A percentile compares a stretch with the other conserved stretches of the same genome.
These are phyloP conservation scores for Linum usitatissimum DNA, from an alignment of 345 rosid genomes.

Conservation along the genomic window DNA sequence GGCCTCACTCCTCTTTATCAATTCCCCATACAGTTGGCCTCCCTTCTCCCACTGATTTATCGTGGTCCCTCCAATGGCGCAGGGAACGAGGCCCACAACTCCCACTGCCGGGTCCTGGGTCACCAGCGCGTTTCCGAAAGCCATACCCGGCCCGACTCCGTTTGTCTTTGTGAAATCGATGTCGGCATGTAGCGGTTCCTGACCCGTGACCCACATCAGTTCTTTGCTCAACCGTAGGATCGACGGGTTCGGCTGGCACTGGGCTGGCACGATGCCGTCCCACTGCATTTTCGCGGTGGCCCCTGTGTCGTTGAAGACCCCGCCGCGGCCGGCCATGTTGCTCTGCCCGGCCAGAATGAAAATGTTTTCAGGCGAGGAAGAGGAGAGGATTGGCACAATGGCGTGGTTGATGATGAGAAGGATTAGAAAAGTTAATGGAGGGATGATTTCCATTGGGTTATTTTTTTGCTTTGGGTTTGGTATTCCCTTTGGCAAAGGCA, in stretches of 20 bases:
- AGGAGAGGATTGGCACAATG: background rate
- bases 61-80: slow-evolving; percentile 20
- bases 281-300: slow-evolving; percentile 9
- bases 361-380: slow-evolving; percentile 8
- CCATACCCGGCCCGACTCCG: slow-evolving; percentile 26
- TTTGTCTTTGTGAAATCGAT: slow-evolving; percentile 20
- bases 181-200: slow-evolving; percentile 24
- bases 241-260: slow-evolving; percentile 22
- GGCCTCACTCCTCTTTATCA: slow-evolving; percentile 12
- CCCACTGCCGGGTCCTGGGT: slow-evolving; percentile 13
- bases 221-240: slow-evolving; percentile 11
- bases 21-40: slow-evolving; percentile 16
- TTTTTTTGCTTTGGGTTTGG: too few species aligned
- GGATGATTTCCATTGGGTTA: background rate
- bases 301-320: slow-evolving; percentile 12
- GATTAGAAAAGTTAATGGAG: background rate
- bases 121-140: slow-evolving; percentile 19
- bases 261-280: slow-evolving; percentile 21
- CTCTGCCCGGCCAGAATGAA: slow-evolving; percentile 26
- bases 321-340: slow-evolving; percentile 30
- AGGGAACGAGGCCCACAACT: slow-evolving; percentile 17
- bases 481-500: too few species aligned
- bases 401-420: background rate
- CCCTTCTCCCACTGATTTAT: slow-evolving; percentile 22
- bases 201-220: slow-evolving; percentile 19